Conservation (phyloP, 2,329 filamentous ascomycete genomes). For the Exserohilum rostratum region DNA sequence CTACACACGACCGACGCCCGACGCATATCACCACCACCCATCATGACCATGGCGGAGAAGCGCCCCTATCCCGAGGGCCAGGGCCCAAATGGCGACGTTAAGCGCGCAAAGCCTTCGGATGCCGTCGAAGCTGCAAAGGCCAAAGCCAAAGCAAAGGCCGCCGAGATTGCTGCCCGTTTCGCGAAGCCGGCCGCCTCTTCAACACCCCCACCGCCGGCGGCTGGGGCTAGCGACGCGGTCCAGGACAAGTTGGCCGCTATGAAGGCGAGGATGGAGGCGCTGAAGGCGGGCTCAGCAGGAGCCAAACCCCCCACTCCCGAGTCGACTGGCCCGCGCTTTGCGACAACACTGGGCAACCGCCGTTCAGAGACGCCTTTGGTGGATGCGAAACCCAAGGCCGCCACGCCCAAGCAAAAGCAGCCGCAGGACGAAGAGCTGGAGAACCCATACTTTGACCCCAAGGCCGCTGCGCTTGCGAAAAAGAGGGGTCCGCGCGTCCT, state of each 20-base stretch:
- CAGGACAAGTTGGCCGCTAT: conserved; percentile 39
- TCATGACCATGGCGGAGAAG: conserved; percentile 50
- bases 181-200: conserved; percentile 29
- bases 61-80: conserved; percentile 49
- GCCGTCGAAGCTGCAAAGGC: conserved; percentile 42
- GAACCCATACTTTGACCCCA: conserved; percentile 86
- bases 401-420: conserved; percentile 42
- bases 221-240: conserved; percentile 18
- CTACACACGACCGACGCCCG: not conserved
- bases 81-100: conserved; percentile 38
- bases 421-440: conserved; percentile 63
- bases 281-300: conserved; percentile 68
- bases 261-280: conserved; percentile 38
- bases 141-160: conserved; percentile 43
- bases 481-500: conserved; percentile 71
- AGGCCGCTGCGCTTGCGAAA: conserved; percentile 59
- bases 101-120: conserved; percentile 49
- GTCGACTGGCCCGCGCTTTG: conserved; percentile 58
- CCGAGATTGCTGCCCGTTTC: conserved; percentile 43
- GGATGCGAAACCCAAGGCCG: conserved; percentile 35
- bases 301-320: conserved; percentile 44
- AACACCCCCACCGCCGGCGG: conserved; percentile 18
- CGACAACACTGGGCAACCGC: conserved; percentile 61
- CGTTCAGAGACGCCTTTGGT: conserved; percentile 51
- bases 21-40: conserved; percentile 2